Evolutionary conservation across 805 yeast genomes (phyloP).

Genomic region (Schizosaccharomyces cryophilus): DNA sequence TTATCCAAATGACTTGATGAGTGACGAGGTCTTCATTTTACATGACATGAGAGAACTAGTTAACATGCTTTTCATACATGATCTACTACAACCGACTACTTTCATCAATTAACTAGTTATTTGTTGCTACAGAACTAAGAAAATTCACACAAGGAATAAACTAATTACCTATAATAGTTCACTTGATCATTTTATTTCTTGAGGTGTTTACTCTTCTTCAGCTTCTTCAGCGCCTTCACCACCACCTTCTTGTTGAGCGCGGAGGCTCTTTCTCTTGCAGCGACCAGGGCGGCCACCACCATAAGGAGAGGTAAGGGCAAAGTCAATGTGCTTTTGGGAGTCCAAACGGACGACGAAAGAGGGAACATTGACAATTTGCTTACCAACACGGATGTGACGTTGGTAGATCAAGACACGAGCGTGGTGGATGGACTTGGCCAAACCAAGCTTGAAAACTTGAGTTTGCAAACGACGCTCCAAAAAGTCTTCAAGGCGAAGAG

Average conservation of each 20-base stretch:
- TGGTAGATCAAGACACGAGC: constrained; percentile 96
- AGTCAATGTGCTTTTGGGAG: constrained; percentile 99
- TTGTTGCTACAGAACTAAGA: too few species aligned
- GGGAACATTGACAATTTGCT: constrained; percentile 96
- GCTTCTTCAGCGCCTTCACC: constrained; percentile 1
- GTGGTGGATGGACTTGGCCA: constrained; percentile 98
- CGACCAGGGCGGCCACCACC: constrained; percentile 99
- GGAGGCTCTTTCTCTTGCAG: constrained; percentile 59
- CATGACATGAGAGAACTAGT: too few species aligned
- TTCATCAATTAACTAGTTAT: too few species aligned
- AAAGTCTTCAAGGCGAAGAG: constrained; percentile 95
- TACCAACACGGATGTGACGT: constrained; percentile 99
- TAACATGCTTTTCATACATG: too few species aligned
- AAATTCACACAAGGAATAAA: too few species aligned
- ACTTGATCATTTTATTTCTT: too few species aligned
- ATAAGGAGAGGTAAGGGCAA: constrained; percentile 96
- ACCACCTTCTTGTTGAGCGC: background rate
- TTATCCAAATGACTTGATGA: too few species aligned
- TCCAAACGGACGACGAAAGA: constrained; percentile 99
- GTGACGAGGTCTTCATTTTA: too few species aligned
- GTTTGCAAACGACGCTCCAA: constrained; percentile 99
- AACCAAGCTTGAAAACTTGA: constrained; percentile 98
- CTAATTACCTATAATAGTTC: too few species aligned
- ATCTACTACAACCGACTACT: too few species aligned
- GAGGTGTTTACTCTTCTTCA: background rate